Percentiles rank a stretch among this genome's conserved stretches.
phyloP scores from a whole-genome alignment of 148 eudicot genomes.

The Vaccinium corymbosum region DNA sequence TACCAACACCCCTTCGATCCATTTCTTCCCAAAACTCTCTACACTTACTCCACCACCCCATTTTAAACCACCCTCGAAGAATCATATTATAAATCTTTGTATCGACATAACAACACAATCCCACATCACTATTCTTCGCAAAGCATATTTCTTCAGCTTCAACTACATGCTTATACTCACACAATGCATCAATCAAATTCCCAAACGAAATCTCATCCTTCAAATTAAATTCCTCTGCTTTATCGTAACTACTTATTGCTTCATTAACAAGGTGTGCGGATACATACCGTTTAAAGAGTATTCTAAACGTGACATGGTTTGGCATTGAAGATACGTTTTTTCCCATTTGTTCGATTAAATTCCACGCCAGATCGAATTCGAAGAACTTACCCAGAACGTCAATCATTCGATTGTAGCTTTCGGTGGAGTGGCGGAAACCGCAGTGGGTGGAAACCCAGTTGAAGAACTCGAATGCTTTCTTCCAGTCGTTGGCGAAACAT shows the following conservation, averaged over 20 bases:
- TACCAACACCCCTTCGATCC: slow-evolving; percentile 60
- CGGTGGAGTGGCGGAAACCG: slow-evolving; percentile 64
- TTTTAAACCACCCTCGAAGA: slow-evolving; percentile 77
- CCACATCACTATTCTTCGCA: slow-evolving; percentile 16
- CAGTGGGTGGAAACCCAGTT: slow-evolving; percentile 53
- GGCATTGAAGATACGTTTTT: slow-evolving; percentile 40
- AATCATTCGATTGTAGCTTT: slow-evolving; percentile 70
- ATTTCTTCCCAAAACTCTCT: slow-evolving; percentile 91
- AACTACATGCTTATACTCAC: slow-evolving; percentile 84
- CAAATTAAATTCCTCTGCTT: slow-evolving; percentile 51
- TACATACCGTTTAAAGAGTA: slow-evolving; percentile 72
- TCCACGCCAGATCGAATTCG: slow-evolving; percentile 76
- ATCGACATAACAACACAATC: slow-evolving; percentile 27
- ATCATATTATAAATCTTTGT: slow-evolving; percentile 75
- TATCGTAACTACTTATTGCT: slow-evolving; percentile 52
- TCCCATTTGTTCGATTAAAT: slow-evolving; percentile 49
- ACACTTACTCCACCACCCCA: slow-evolving; percentile 92
- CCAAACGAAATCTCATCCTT: slow-evolving; percentile 73
- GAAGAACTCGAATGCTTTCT: slow-evolving; percentile 72
- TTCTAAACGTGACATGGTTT: slow-evolving; percentile 60
- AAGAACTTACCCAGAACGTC: slow-evolving; percentile 89
- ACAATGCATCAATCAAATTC: slow-evolving; percentile 77
- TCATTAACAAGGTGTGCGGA: slow-evolving; percentile 74
- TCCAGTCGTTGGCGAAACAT: slow-evolving; percentile 70
- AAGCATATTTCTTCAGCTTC: slow-evolving; percentile 87